A percentile compares a stretch with the other conserved stretches of the same genome.
These are phyloP conservation scores for Castanopsis chinensis DNA, from an alignment of 306 rosid species.

Conservation along the genomic window DNA sequence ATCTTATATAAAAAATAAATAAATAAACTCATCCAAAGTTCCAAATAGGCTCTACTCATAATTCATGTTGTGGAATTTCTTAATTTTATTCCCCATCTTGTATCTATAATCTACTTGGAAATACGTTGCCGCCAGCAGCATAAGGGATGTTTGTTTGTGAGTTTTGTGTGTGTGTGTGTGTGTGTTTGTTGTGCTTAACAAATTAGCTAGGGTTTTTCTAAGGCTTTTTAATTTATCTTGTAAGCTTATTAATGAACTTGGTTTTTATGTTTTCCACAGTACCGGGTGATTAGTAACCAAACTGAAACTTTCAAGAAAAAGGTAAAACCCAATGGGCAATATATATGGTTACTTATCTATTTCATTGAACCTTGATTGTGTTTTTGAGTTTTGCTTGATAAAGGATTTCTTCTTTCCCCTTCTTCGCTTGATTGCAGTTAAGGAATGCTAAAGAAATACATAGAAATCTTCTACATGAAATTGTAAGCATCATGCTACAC, in stretches of 20 bases:
- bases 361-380: not conserved
- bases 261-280: constrained; percentile 33
- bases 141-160: too few relatives aligned
- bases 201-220: not conserved
- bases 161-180: too few relatives aligned
- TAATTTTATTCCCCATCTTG: too few relatives aligned
- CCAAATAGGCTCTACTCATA: too few relatives aligned
- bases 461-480: constrained; percentile 45
- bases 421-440: constrained; percentile 30
- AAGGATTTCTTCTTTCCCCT: not conserved
- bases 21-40: too few relatives aligned
- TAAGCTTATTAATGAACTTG: constrained; percentile 23
- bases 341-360: not conserved
- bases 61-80: too few relatives aligned
- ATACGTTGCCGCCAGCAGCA: too few relatives aligned
- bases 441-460: constrained; percentile 48
- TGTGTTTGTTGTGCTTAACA: not conserved
- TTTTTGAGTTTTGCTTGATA: not conserved
- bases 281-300: constrained; percentile 44
- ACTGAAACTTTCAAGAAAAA: constrained; percentile 56
- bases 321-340: constrained; percentile 35
- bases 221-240: not conserved
- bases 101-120: too few relatives aligned
- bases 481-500: constrained; percentile 29
- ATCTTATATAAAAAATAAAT: too few relatives aligned